Base-by-base conservation (phyloP, 805 yeast species). In the Scheffersomyces coipomensis region DNA sequence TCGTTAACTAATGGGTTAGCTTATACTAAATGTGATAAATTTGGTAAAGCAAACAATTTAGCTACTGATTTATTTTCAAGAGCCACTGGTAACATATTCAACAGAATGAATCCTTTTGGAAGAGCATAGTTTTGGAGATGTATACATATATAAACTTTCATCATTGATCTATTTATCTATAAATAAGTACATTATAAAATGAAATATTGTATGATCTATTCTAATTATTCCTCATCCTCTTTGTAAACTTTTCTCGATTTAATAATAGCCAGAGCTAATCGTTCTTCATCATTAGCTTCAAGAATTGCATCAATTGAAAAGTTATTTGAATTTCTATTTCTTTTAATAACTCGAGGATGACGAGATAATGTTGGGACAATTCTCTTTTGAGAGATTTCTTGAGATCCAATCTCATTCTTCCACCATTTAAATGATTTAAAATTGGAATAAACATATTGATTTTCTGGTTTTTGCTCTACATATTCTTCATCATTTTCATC, bases 11-110 rank as follows among this genome's bases (percentile, higher is more conserved):
- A 91, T 58, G 83, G 95, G 1, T 71, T 88, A 67, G 97, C 97
- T 0, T 91, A 87, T 63, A 86, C 95, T 19, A 77, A 87, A 52
- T 88, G 97, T 62, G 97, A 90, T 59, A 88, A 86, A 65, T 91
- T 90, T 64, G 88, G 95, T 35, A 85, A 81, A 56, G 96, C 95
- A 19, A 84, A 84, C 56, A 73, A 68, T 38, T 56, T 85, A 37
- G 88, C 90, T 4, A 64, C 71, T 19, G 75, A 71, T 48, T 55
- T 85, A 8, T 68, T 83, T 48, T 76, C 83, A 4, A 66, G 71
- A 29, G 74, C 83, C 19, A 64, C 81, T 1, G 70, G 75, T 25
- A 60, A 64, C 8, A 32, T 76, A 12, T 56, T 80, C 21, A 56
- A 67, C 15, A 74, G 80, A 46, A 51, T 81, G 21, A 78, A 75